These are phyloP conservation scores for Pulveroboletus frians DNA, from an alignment of 768 basidiomycete species.

Conservation along the genomic window DNA sequence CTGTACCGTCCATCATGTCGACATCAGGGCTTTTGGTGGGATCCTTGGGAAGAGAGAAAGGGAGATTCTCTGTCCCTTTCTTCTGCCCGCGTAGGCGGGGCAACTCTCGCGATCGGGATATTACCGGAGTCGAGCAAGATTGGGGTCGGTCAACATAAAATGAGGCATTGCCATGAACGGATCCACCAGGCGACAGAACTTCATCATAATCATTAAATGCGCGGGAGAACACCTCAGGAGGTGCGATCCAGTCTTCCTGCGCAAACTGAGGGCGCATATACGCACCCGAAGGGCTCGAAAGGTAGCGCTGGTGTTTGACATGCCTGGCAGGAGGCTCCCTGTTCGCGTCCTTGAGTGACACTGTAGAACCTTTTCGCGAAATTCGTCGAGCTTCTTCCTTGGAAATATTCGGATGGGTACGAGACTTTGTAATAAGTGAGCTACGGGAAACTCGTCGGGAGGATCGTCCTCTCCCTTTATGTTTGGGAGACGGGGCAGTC, in stretches of 20 bases:
- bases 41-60: neutral
- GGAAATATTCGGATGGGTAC: slow-evolving; percentile 34
- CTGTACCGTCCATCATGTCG: slow-evolving; percentile 19
- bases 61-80: neutral
- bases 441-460: slow-evolving; percentile 15
- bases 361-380: slow-evolving; percentile 14
- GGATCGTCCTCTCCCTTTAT: slow-evolving; percentile 9
- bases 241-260: slow-evolving; percentile 13
- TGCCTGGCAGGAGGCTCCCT: slow-evolving; percentile 8
- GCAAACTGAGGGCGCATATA: slow-evolving; percentile 25
- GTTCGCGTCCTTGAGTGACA: slow-evolving; percentile 15
- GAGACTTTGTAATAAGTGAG: slow-evolving; percentile 32
- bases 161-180: slow-evolving; percentile 4
- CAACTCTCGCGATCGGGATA: slow-evolving; percentile 1
- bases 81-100: neutral
- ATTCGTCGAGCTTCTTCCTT: slow-evolving; percentile 15
- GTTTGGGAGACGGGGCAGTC: slow-evolving; percentile 33
- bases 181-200: neutral
- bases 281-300: slow-evolving; percentile 19
- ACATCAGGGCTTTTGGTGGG: slow-evolving; percentile 3
- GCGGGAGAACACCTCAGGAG: slow-evolving; percentile 7
- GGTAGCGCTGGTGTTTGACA: slow-evolving; percentile 15
- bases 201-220: neutral
- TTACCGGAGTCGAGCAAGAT: slow-evolving; percentile 25
- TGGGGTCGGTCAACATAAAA: slow-evolving; percentile 23